Base-by-base conservation (phyloP, 345 rosid genomes). In the Eucalyptus victrix region DNA sequence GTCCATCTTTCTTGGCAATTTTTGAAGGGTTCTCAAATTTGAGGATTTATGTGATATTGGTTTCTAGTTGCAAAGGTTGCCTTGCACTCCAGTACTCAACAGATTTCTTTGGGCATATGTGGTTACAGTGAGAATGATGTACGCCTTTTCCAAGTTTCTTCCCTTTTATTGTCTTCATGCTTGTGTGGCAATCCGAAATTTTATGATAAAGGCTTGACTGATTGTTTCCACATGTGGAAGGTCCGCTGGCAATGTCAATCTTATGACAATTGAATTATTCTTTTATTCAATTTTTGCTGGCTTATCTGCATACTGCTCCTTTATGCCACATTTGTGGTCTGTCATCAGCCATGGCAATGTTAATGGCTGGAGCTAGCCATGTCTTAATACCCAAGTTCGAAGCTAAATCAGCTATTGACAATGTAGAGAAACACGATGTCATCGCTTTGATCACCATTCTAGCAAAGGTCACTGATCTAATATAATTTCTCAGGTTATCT, bases 331-430 rank as follows among this genome's bases (percentile, higher is more conserved):
- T 96, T 21, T 99, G 97, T 18, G 98, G 98, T 91, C 89, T 96
- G 65, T 97, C 98, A 37, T 96, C 98, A 58, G 99, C 96, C 37
- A 91, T 94, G 93, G 94, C 98, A 85, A 96, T 96, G 97, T 92
- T 96, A 89, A 95, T 96, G 97, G 94, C 94, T 24, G 99, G 98
- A 51, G 98, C 97, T 91, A 92, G 93, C 88, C 99, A 97, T 92
- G 92, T 95, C 90, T 92, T 96, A 58, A 89, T 93, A 32, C 97
- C 98, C 9, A 94, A 96, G 93, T 97, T 96, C 91, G 96, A 95
- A 62, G 95, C 97, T 44, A 65, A 88, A 72, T 81, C 88, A 67
- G 97, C 95, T 34, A 89, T 96, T 80, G 93, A 95, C 69, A 91
- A 87, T 90, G 90, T 95, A 60, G 94, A 94, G 90, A 92, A 80